phyloP scores from a whole-genome alignment of 2,329 filamentous ascomycete species.

The Fusarium austroafricanum region DNA sequence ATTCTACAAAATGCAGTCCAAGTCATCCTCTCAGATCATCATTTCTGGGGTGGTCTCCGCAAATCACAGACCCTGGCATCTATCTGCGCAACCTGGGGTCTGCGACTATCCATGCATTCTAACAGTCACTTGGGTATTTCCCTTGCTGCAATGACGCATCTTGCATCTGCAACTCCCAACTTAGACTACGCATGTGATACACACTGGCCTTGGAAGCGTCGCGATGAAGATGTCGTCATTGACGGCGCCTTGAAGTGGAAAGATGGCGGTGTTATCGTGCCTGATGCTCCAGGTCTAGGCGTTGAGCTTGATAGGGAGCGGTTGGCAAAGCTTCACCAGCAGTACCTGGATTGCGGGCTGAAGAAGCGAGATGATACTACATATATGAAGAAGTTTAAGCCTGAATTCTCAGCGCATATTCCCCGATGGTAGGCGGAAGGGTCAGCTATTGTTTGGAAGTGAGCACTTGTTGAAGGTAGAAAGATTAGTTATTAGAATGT shows the following conservation, averaged over 20 bases:
- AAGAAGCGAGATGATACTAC: slow-evolving; percentile 53
- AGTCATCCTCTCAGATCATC: slow-evolving; percentile 56
- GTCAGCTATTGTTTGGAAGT: too few relatives aligned
- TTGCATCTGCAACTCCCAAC: slow-evolving; percentile 55
- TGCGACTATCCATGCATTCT: slow-evolving; percentile 57
- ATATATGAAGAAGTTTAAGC: slow-evolving; percentile 52
- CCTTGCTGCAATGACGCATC: slow-evolving; percentile 57
- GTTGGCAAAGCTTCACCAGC: slow-evolving; percentile 50
- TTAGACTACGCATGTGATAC: slow-evolving; percentile 58
- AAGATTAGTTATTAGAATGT: too few relatives aligned
- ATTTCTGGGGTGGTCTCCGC: slow-evolving; percentile 58
- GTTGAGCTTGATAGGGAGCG: slow-evolving; percentile 54
- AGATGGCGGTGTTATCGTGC: slow-evolving; percentile 52
- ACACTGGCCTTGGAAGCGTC: slow-evolving; percentile 59
- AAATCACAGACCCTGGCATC: slow-evolving; percentile 54
- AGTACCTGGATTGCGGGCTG: slow-evolving; percentile 54
- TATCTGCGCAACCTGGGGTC: slow-evolving; percentile 55
- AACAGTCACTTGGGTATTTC: slow-evolving; percentile 58
- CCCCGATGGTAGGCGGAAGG: slow-evolving; percentile 47
- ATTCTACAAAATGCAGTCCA: slow-evolving; percentile 55
- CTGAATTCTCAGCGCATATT: slow-evolving; percentile 50
- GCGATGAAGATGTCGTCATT: slow-evolving; percentile 55
- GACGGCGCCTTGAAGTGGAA: slow-evolving; percentile 53
- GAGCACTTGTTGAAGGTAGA: too few relatives aligned
- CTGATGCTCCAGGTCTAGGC: slow-evolving; percentile 51